Conservation (phyloP, 148 eudicot species). For the Cornus suecica region DNA sequence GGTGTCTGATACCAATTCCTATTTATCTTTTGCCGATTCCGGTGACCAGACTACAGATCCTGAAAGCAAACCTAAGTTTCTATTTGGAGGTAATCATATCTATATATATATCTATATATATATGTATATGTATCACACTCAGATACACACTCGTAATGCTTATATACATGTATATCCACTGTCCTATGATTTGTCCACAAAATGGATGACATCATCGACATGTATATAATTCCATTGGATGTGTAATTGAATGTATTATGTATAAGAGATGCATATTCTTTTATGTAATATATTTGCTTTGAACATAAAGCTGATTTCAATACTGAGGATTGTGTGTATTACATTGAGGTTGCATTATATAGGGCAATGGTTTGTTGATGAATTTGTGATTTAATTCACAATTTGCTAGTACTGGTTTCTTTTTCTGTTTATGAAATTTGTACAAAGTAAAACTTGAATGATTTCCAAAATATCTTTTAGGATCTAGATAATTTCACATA, state of each 20-base stretch:
- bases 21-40: constrained; percentile 46
- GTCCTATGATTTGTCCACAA: too few species aligned
- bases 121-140: neutral
- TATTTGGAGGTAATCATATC: constrained; percentile 45
- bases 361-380: neutral
- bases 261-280: neutral
- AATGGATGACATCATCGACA: too few species aligned
- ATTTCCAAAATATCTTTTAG: too few species aligned
- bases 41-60: constrained; percentile 12
- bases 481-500: too few species aligned
- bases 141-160: neutral
- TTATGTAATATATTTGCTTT: too few species aligned
- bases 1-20: constrained; percentile 16
- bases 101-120: too few species aligned
- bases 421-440: too few species aligned
- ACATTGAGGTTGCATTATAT: neutral
- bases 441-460: neutral
- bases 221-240: too few species aligned
- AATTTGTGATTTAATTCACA: neutral
- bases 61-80: constrained; percentile 38
- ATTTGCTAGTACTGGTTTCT: neutral
- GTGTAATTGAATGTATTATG: too few species aligned
- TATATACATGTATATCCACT: too few species aligned
- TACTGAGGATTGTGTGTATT: neutral
- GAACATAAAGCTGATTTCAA: neutral